These are phyloP conservation scores for Canna indica DNA, from an alignment of 176 grass and related monocot species.

Conservation along the genomic window DNA sequence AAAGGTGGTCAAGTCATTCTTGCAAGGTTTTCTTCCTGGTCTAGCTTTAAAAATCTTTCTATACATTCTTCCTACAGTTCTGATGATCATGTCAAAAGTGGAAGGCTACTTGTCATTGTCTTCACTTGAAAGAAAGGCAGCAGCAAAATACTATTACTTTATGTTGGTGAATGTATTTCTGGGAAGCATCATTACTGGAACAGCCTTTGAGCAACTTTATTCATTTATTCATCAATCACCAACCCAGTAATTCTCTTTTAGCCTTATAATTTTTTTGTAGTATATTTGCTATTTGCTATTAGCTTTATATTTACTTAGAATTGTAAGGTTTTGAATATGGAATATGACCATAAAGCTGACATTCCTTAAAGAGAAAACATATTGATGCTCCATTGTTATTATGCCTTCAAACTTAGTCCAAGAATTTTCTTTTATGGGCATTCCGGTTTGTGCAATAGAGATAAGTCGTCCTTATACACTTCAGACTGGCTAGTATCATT, in stretches of 20 bases:
- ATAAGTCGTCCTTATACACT: not conserved
- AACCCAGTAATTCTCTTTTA: slow-evolving; percentile 51
- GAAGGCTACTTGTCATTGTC: slow-evolving; percentile 92
- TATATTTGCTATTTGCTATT: slow-evolving; percentile 1
- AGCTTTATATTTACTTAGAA: not conserved
- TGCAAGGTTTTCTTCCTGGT: slow-evolving; percentile 93
- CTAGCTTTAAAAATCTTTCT: slow-evolving; percentile 86
- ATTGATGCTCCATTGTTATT: too few relatives aligned
- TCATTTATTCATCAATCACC: slow-evolving; percentile 72
- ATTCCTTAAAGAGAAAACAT: too few relatives aligned
- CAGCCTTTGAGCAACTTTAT: slow-evolving; percentile 86
- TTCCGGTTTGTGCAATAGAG: not conserved
- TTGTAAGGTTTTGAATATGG: not conserved
- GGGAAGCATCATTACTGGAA: slow-evolving; percentile 86
- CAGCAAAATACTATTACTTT: slow-evolving; percentile 98
- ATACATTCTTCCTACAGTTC: slow-evolving; percentile 79
- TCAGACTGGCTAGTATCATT: not conserved
- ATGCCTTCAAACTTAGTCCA: too few relatives aligned
- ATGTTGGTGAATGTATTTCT: slow-evolving; percentile 95
- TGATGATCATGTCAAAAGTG: slow-evolving; percentile 88
- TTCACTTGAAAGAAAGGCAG: slow-evolving; percentile 76
- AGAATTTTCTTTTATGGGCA: not conserved
- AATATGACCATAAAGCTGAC: not conserved
- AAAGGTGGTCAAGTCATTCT: slow-evolving; percentile 68
- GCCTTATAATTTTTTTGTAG: slow-evolving; percentile 6